Evolutionary conservation across 2,329 filamentous ascomycete genomes (phyloP).

Genomic region (Fusarium sp.): DNA sequence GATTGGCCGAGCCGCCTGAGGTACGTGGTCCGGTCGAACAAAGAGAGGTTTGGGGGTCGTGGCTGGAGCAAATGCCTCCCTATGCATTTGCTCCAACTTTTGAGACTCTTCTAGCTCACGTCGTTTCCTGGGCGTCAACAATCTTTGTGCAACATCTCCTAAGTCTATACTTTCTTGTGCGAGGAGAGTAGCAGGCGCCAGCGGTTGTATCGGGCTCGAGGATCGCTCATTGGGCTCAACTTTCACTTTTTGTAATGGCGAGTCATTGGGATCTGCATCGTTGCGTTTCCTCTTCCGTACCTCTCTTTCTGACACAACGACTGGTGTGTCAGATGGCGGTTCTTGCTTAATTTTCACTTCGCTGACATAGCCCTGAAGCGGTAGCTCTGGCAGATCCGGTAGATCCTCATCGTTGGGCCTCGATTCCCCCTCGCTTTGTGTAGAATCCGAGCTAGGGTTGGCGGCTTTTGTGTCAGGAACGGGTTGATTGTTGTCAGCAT

Average conservation of each 20-base stretch:
- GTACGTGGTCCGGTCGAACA: slow-evolving; percentile 25
- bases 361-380: neutral
- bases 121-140: slow-evolving; percentile 50
- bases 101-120: slow-evolving; percentile 36
- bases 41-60: slow-evolving; percentile 31
- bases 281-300: slow-evolving; percentile 57
- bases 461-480: neutral
- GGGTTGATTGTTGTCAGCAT: slow-evolving; percentile 2
- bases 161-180: slow-evolving; percentile 69
- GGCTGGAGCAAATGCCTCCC: slow-evolving; percentile 4
- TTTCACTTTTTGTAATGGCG: slow-evolving; percentile 51
- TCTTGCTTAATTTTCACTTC: slow-evolving; percentile 55
- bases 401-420: slow-evolving; percentile 33
- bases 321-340: slow-evolving; percentile 60
- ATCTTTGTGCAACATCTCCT: slow-evolving; percentile 44
- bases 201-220: slow-evolving; percentile 42
- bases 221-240: slow-evolving; percentile 45
- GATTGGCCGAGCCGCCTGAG: slow-evolving; percentile 30
- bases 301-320: slow-evolving; percentile 59
- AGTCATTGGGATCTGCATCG: slow-evolving; percentile 32
- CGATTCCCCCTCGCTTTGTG: slow-evolving; percentile 41
- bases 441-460: slow-evolving; percentile 41
- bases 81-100: slow-evolving; percentile 8
- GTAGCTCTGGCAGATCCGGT: slow-evolving; percentile 39
- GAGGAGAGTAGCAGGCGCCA: slow-evolving; percentile 39